Percentiles rank a stretch among this genome's conserved stretches.
Evolutionary conservation across 805 yeast species (phyloP).

Genomic region (Ogataea pilisensis): DNA sequence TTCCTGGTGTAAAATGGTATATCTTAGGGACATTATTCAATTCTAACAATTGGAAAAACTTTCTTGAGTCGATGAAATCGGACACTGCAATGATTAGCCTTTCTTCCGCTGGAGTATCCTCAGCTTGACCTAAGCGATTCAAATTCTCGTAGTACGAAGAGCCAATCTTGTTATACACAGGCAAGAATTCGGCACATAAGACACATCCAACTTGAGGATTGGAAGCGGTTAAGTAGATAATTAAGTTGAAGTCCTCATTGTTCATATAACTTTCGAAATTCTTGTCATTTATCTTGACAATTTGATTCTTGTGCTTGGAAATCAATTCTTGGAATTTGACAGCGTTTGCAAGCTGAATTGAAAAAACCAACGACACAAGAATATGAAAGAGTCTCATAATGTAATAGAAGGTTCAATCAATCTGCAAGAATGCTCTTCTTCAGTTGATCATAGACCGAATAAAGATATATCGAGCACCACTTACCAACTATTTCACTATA

Average conservation of each 20-base stretch:
- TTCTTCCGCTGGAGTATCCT: constrained; percentile 35
- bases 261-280: constrained; percentile 53
- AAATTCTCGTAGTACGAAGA: constrained; percentile 47
- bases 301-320: constrained; percentile 8
- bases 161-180: constrained; percentile 59
- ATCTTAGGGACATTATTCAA: constrained; percentile 79
- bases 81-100: constrained; percentile 66
- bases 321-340: constrained; percentile 19
- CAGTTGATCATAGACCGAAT: no score
- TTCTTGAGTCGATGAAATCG: constrained; percentile 59
- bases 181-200: constrained; percentile 66
- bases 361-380: constrained; percentile 5
- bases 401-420: background rate
- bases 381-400: constrained; percentile 10
- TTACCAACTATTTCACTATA: no score
- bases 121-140: constrained; percentile 49
- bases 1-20: constrained; percentile 32
- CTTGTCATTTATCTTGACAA: constrained; percentile 44
- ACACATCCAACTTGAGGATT: constrained; percentile 71
- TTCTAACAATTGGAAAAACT: constrained; percentile 46
- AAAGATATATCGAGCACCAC: no score
- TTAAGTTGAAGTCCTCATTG: constrained; percentile 65
- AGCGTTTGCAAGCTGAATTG: constrained; percentile 12
- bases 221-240: constrained; percentile 68
- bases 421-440: no score